Conservation (phyloP, 1,284 basidiomycete species). For the Agroathelia rolfsii region DNA sequence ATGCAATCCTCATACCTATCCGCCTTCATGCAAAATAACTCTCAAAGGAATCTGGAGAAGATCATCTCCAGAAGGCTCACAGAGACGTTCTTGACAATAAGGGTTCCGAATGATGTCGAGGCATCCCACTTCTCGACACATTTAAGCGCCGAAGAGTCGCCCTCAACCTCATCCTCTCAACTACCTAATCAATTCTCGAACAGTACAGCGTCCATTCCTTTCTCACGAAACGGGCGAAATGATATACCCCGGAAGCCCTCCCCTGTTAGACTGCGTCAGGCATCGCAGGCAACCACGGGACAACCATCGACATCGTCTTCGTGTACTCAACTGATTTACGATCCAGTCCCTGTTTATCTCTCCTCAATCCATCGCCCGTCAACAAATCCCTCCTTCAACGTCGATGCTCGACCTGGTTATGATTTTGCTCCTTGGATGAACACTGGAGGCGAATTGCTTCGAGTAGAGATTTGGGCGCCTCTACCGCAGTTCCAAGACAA, state of each 20-base stretch:
- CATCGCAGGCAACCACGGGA: slow-evolving; percentile 7
- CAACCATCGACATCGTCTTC: slow-evolving; percentile 14
- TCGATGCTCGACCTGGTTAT: slow-evolving; percentile 36
- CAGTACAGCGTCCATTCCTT: slow-evolving; percentile 10
- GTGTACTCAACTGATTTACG: slow-evolving; percentile 1
- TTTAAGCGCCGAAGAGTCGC: slow-evolving; percentile 11
- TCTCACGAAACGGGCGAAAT: neutral
- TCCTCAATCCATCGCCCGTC: slow-evolving; percentile 64
- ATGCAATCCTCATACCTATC: slow-evolving; percentile 17
- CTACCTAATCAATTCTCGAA: slow-evolving; percentile 16
- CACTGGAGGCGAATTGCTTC: slow-evolving; percentile 36
- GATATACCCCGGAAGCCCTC: slow-evolving; percentile 7
- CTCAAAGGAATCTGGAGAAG: slow-evolving; percentile 58
- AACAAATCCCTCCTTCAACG: slow-evolving; percentile 63
- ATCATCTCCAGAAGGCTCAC: slow-evolving; percentile 64
- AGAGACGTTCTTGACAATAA: slow-evolving; percentile 67
- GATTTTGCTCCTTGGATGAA: slow-evolving; percentile 41
- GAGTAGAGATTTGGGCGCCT: slow-evolving; percentile 50
- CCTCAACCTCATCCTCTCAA: slow-evolving; percentile 11
- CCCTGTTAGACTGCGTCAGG: slow-evolving; percentile 11
- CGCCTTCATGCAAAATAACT: slow-evolving; percentile 40
- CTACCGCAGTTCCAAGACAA: slow-evolving; percentile 18
- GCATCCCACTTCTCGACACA: too few species aligned
- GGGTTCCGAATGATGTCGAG: slow-evolving; percentile 28
- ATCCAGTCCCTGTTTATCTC: slow-evolving; percentile 47